Evolutionary conservation across 441 rosid species (phyloP), one percentile per base, ranked within the genome.

Genomic region (Theobroma grandiflorum): DNA sequence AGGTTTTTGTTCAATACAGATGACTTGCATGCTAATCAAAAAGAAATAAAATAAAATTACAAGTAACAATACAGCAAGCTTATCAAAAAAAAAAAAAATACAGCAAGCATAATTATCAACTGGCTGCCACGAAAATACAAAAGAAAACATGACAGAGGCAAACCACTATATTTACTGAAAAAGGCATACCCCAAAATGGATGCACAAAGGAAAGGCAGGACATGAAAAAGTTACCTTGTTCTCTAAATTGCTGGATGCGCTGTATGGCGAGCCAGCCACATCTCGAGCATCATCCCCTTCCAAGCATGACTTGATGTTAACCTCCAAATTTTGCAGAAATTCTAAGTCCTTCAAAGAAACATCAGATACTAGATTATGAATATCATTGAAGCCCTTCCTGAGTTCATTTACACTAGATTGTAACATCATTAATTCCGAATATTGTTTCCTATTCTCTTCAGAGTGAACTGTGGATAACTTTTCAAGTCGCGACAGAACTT

Each of bases 281-380:
- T 63, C 78, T 80, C 86, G 52, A 68, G 84, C 65, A 66, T 82
- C 92, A 62, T 77, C 78, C 83, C 81, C 86, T 83, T 88, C 87
- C 45, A 90, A 82, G 83, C 85, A 87, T 83, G 87, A 90, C 62
- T 85, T 89, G 82, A 93, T 82, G 62, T 83, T 84, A 78, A 79
- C 86, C 86, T 90, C 93, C 81, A 97, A 84, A 85, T 89, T 87
- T 82, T 85, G 89, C 88, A 95, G 86, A 83, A 91, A 89, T 83
- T 89, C 92, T 82, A 86, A 79, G 82, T 96, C 95, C 87, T 86
- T 83, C 11, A 88, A 83, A 79, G 93, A 86, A 86, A 90, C 82
- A 88, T 84, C 88, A 66, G 86, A 84, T 43, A 91, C 71, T 64
- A 85, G 79, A 80, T 80, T 82, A 78, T 79, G 82, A 77, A 93